These are phyloP conservation scores for Erodium chrysanthum DNA, from an alignment of 441 rosid species.

Conservation along the genomic window DNA sequence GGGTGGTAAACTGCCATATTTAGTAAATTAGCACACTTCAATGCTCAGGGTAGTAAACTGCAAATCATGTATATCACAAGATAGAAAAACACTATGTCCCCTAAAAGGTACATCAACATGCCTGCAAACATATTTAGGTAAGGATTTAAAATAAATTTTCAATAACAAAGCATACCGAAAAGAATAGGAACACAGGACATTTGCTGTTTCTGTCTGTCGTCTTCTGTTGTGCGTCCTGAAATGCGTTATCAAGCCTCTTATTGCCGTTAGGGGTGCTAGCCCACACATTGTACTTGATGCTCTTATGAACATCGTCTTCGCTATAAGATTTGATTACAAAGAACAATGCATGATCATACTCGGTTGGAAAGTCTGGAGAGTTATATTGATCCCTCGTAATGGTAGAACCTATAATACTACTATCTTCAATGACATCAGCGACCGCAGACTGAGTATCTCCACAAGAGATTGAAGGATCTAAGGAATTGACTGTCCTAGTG, in stretches of 20 bases:
- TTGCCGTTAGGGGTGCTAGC: slow-evolving; percentile 92
- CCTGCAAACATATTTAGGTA: too few relatives aligned
- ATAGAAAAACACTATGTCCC: too few relatives aligned
- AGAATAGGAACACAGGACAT: slow-evolving; percentile 73
- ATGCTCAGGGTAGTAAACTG: too few relatives aligned
- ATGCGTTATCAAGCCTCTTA: slow-evolving; percentile 82
- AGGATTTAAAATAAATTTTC: neutral
- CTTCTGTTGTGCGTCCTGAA: slow-evolving; percentile 65
- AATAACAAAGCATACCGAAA: slow-evolving; percentile 50
- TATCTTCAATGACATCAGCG: neutral
- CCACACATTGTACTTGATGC: slow-evolving; percentile 83
- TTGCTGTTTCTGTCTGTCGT: slow-evolving; percentile 23
- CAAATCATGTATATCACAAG: too few relatives aligned
- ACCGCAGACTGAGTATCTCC: slow-evolving; percentile 19
- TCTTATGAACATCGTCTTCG: slow-evolving; percentile 89
- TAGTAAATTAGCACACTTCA: too few relatives aligned
- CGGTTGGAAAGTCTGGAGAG: neutral
- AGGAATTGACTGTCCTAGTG: neutral
- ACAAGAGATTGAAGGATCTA: slow-evolving; percentile 18
- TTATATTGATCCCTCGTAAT: neutral
- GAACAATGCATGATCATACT: slow-evolving; percentile 20
- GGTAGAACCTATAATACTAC: neutral
- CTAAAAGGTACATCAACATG: too few relatives aligned
- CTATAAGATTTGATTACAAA: slow-evolving; percentile 85
- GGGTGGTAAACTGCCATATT: too few relatives aligned